Evolutionary conservation across 495 filamentous ascomycete genomes (phyloP).

Genomic region (Lophium mytilinum): DNA sequence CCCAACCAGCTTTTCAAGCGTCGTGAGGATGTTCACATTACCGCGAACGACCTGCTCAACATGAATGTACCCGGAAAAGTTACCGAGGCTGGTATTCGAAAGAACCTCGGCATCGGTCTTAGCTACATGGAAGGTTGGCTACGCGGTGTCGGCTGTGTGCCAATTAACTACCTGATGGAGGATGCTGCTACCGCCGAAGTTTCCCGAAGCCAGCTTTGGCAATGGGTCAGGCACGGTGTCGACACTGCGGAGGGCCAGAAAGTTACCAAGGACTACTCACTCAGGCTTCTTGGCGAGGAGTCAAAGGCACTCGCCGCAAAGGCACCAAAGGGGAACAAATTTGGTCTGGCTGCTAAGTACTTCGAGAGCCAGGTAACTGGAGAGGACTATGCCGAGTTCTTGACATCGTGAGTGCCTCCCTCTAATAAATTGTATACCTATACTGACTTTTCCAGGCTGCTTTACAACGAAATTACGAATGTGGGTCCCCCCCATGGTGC

Average conservation of each 20-base stretch:
- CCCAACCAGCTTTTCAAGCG: conserved; percentile 93
- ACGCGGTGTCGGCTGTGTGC: conserved; percentile 88
- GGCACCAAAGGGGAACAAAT: conserved; percentile 87
- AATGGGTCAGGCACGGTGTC: conserved; percentile 85
- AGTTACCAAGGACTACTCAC: conserved; percentile 83
- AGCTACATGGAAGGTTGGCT: conserved; percentile 99
- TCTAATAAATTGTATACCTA: background rate
- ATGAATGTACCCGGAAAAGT: conserved; percentile 94
- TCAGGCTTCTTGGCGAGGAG: conserved; percentile 81
- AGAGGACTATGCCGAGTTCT: conserved; percentile 94
- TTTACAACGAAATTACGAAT: conserved; percentile 94
- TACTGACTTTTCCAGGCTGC: conserved; percentile 45
- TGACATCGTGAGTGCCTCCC: conserved; percentile 59
- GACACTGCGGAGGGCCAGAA: conserved; percentile 82
- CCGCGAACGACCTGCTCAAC: conserved; percentile 87
- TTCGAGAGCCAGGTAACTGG: conserved; percentile 90
- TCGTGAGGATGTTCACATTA: conserved; percentile 81
- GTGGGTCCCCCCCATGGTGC: conserved; percentile 55
- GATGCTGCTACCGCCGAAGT: conserved; percentile 98
- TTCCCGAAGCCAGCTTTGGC: conserved; percentile 86
- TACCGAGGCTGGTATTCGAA: conserved; percentile 93
- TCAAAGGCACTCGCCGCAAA: conserved; percentile 64
- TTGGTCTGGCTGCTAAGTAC: conserved; percentile 80
- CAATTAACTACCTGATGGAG: conserved; percentile 99
- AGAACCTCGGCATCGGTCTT: conserved; percentile 95